These are phyloP conservation scores for Scedosporium apiospermum DNA, from an alignment of 2,329 filamentous ascomycete genomes.

Conservation along the genomic window DNA sequence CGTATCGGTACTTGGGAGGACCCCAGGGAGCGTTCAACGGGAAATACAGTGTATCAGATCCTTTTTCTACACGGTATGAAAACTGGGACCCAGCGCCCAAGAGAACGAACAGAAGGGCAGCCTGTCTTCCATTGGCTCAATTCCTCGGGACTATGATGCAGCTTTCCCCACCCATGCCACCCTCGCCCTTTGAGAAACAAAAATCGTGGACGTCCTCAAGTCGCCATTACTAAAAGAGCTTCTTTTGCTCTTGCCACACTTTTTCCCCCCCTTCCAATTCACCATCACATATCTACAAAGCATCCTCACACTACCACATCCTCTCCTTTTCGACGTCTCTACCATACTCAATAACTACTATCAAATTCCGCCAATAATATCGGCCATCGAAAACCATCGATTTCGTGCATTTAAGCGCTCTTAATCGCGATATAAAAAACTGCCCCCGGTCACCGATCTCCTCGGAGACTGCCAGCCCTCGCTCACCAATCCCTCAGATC, in stretches of 20 bases:
- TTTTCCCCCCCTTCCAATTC: neutral
- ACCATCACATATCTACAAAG: neutral
- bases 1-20: neutral
- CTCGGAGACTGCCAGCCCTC: neutral
- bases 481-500: neutral
- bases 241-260: constrained; percentile 1
- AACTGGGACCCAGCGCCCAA: neutral
- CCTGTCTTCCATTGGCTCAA: neutral
- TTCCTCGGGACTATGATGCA: constrained; percentile 3
- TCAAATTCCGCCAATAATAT: neutral
- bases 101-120: neutral
- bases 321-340: neutral
- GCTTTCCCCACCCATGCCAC: constrained; percentile 2
- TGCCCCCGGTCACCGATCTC: neutral
- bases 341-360: neutral
- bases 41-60: neutral
- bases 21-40: neutral
- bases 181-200: neutral
- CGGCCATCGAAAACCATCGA: neutral
- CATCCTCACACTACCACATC: neutral
- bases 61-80: neutral
- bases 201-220: constrained; percentile 3
- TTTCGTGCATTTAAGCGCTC: neutral
- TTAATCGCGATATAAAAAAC: neutral
- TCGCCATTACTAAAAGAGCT: constrained; percentile 3